A percentile compares a stretch with the other conserved stretches of the same genome.
phyloP scores from a whole-genome alignment of 306 rosid genomes.

The Corylus avellana region DNA sequence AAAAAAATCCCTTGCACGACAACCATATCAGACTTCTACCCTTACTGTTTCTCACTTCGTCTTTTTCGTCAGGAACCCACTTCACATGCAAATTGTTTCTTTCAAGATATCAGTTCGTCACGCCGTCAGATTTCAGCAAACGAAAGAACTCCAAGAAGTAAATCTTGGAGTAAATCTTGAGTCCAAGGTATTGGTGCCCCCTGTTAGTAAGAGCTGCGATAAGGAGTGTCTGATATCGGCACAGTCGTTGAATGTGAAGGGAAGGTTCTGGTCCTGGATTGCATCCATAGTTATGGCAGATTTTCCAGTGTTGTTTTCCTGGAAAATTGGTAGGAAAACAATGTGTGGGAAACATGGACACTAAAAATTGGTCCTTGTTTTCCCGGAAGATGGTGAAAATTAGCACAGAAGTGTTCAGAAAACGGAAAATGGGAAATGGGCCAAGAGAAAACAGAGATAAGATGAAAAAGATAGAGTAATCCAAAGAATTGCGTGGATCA shows the following conservation, averaged over 20 bases:
- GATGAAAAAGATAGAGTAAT: conserved; percentile 10
- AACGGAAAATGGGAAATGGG: not conserved
- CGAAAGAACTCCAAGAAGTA: too few relatives aligned
- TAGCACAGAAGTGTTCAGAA: not conserved
- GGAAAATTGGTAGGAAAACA: not conserved
- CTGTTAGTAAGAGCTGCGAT: conserved; percentile 62
- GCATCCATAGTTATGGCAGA: conserved; percentile 38
- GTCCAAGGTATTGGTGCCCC: conserved; percentile 75
- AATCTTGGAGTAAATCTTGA: too few relatives aligned
- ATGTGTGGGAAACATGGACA: conserved; percentile 29
- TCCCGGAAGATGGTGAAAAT: not conserved
- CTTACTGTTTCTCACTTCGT: too few relatives aligned
- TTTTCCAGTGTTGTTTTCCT: not conserved
- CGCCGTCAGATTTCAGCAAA: too few relatives aligned
- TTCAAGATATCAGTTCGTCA: too few relatives aligned
- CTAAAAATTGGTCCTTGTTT: conserved; percentile 36
- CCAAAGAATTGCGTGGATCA: conserved; percentile 17
- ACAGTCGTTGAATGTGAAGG: conserved; percentile 23
- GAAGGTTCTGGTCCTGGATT: conserved; percentile 31
- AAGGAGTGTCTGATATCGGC: conserved; percentile 54
- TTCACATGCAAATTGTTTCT: too few relatives aligned
- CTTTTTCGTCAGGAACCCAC: too few relatives aligned
- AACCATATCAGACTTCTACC: too few relatives aligned
- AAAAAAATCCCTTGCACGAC: too few relatives aligned
- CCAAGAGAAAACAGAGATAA: not conserved